A percentile compares a stretch with the other conserved stretches of the same genome.
These are phyloP conservation scores for Thelephora aurantiotincta DNA, from an alignment of 768 basidiomycete genomes.

Conservation along the genomic window DNA sequence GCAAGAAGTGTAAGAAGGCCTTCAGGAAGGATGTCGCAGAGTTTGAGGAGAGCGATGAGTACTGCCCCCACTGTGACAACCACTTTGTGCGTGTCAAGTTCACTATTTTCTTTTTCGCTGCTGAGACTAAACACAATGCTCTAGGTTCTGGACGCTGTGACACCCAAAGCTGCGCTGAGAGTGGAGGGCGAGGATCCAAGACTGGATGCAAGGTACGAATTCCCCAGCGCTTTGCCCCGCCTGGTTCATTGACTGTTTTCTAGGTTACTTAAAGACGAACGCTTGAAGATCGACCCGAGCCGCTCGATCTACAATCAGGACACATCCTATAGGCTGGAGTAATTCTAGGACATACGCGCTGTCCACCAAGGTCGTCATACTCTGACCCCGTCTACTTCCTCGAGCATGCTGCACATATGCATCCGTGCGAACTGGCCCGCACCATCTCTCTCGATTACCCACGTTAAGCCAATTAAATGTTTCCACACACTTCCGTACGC, in stretches of 20 bases:
- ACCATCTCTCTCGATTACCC: too few species aligned
- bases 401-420: too few species aligned
- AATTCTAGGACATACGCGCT: not conserved
- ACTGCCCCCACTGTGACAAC: constrained; percentile 96
- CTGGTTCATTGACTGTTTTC: constrained; percentile 1
- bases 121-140: not conserved
- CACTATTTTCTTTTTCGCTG: not conserved
- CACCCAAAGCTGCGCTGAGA: constrained; percentile 69
- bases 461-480: too few species aligned
- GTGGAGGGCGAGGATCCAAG: constrained; percentile 89
- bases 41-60: constrained; percentile 97
- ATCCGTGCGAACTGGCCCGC: too few species aligned
- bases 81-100: constrained; percentile 63
- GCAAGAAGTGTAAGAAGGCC: constrained; percentile 90
- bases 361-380: too few species aligned
- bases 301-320: constrained; percentile 37
- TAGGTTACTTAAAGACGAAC: constrained; percentile 87
- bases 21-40: constrained; percentile 88
- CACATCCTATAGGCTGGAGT: constrained; percentile 29
- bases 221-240: not conserved
- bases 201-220: constrained; percentile 65
- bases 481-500: too few species aligned
- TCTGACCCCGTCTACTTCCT: too few species aligned
- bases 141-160: constrained; percentile 88
- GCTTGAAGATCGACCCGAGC: constrained; percentile 38